These are phyloP conservation scores for Leccinum angustisporum DNA, from an alignment of 1,284 basidiomycete species.

Conservation along the genomic window DNA sequence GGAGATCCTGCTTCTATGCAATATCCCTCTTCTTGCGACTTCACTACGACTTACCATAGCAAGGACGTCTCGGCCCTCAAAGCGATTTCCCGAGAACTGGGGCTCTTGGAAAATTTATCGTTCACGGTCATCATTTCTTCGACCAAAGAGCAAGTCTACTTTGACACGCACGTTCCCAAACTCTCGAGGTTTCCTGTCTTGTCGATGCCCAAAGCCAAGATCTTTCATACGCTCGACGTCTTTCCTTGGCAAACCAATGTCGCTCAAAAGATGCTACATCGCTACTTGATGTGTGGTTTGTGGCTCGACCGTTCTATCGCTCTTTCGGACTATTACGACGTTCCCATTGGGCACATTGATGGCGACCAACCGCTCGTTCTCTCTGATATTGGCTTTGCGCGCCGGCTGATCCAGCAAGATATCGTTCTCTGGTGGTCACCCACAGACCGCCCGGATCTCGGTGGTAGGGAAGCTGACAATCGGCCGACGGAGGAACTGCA, in stretches of 20 bases:
- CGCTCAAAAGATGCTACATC: constrained; percentile 77
- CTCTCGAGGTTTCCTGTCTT: constrained; percentile 87
- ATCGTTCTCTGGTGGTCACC: constrained; percentile 97
- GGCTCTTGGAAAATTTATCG: constrained; percentile 67
- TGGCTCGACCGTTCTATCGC: constrained; percentile 85
- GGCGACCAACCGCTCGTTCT: constrained; percentile 86
- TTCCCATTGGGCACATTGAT: constrained; percentile 91
- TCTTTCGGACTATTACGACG: constrained; percentile 88
- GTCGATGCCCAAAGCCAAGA: constrained; percentile 77
- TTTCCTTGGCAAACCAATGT: constrained; percentile 79
- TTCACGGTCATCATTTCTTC: constrained; percentile 85
- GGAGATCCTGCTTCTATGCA: constrained; percentile 51
- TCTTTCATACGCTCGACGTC: constrained; percentile 71
- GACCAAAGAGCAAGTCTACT: constrained; percentile 82
- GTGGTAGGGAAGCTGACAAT: constrained; percentile 89
- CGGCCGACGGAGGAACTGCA: constrained; percentile 78
- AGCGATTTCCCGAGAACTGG: constrained; percentile 85
- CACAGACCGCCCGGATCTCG: constrained; percentile 87
- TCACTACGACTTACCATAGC: constrained; percentile 77
- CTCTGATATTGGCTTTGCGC: constrained; percentile 90
- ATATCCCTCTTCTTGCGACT: constrained; percentile 74
- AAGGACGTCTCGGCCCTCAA: constrained; percentile 82
- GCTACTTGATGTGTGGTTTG: constrained; percentile 76
- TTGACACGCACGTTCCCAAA: constrained; percentile 74
- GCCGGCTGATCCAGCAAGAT: constrained; percentile 84